Percentiles rank a stretch among this genome's conserved stretches.
phyloP scores from a whole-genome alignment of 805 yeast species.

The Saccharomycopsis oosterbeekiorum region DNA sequence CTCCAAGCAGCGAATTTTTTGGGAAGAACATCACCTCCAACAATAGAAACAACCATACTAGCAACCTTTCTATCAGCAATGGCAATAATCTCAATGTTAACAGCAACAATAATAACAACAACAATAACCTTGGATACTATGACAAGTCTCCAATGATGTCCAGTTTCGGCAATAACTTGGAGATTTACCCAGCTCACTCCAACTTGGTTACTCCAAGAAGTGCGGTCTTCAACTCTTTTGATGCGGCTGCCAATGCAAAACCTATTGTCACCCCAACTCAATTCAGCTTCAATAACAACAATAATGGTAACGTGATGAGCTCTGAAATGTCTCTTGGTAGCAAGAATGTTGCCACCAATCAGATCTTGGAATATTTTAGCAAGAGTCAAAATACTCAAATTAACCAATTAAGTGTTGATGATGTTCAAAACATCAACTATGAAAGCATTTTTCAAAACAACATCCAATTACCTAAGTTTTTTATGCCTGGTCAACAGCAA shows the following conservation, averaged over 20 bases:
- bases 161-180: constrained; percentile 2
- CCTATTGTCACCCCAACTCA: constrained; percentile 7
- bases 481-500: constrained; percentile 13
- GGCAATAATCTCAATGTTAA: background rate
- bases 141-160: constrained; percentile 12
- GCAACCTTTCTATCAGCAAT: constrained; percentile 1
- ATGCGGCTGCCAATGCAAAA: background rate
- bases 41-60: constrained; percentile 3
- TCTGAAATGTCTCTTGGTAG: background rate
- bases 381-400: constrained; percentile 6
- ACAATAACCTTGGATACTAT: constrained; percentile 1
- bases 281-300: background rate
- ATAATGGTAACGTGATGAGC: background rate
- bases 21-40: constrained; percentile 11
- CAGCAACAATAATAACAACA: background rate
- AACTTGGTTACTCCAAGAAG: constrained; percentile 2
- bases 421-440: constrained; percentile 19
- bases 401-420: constrained; percentile 12
- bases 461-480: constrained; percentile 16
- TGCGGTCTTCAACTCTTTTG: background rate
- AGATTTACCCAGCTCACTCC: constrained; percentile 6
- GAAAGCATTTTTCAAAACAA: constrained; percentile 21
- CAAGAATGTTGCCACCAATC: background rate
- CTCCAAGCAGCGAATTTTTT: constrained; percentile 15
- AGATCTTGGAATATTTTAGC: constrained; percentile 11